These are phyloP conservation scores for Cenchrus fungigraminus DNA, from an alignment of 176 grass and related monocot species.

Conservation along the genomic window DNA sequence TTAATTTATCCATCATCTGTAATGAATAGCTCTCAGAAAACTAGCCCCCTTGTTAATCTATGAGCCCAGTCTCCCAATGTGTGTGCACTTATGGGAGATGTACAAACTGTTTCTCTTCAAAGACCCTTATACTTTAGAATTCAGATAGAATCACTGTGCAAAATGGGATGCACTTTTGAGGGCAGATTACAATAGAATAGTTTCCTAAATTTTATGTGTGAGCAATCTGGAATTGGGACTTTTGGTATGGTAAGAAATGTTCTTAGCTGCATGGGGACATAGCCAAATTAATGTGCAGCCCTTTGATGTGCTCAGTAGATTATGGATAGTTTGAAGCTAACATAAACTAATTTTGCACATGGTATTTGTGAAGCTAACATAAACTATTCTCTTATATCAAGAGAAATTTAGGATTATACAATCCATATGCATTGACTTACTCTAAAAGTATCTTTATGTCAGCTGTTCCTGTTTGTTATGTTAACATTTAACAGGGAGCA, in stretches of 20 bases:
- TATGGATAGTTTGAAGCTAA: constrained; percentile 4
- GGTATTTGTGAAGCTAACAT: constrained; percentile 15
- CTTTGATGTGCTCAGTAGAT: constrained; percentile 15
- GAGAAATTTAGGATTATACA: background rate
- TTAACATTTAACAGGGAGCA: background rate
- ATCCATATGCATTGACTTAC: background rate
- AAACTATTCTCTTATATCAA: constrained; percentile 3
- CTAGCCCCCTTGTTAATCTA: background rate
- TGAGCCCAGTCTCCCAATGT: background rate
- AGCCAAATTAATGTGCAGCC: constrained; percentile 16
- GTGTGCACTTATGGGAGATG: background rate
- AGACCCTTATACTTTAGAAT: constrained; percentile 6
- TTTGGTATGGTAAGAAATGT: constrained; percentile 12
- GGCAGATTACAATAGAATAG: background rate
- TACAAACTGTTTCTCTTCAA: constrained; percentile 13
- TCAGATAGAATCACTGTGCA: background rate
- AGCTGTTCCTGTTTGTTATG: background rate
- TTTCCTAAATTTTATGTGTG: constrained; percentile 22
- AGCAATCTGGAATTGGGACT: background rate
- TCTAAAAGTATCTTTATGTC: constrained; percentile 16
- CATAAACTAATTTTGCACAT: constrained; percentile 20
- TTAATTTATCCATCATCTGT: background rate
- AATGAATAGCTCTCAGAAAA: constrained; percentile 3
- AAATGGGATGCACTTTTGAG: constrained; percentile 5
- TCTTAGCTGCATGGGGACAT: constrained; percentile 18